Conservation (phyloP, 176 grass and related monocot genomes). For the Dendrocalamus sinicus region DNA sequence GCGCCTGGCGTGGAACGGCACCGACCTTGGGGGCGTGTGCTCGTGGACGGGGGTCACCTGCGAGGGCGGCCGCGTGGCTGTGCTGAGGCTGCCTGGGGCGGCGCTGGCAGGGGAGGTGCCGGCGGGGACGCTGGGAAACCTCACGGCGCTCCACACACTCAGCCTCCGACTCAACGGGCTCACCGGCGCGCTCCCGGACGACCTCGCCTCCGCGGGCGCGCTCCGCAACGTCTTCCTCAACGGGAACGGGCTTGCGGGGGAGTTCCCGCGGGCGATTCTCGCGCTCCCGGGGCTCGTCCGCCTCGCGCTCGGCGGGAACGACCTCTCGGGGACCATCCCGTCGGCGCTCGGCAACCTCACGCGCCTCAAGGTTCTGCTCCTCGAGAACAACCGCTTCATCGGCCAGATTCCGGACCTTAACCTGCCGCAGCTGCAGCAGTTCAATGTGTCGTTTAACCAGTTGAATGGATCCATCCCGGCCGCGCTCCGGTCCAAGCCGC, state of each 20-base stretch:
- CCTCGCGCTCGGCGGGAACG: constrained; percentile 57
- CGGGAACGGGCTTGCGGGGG: constrained; percentile 58
- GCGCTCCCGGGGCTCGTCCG: constrained; percentile 42
- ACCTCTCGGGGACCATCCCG: constrained; percentile 47
- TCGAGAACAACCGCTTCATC: constrained; percentile 57
- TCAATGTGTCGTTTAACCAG: constrained; percentile 75
- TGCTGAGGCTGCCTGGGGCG: constrained; percentile 54
- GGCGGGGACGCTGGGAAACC: constrained; percentile 56
- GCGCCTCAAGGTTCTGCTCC: constrained; percentile 47
- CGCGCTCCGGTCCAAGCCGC: constrained; percentile 45
- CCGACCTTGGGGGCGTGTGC: constrained; percentile 32
- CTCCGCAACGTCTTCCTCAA: constrained; percentile 65
- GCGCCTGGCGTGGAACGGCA: constrained; percentile 53
- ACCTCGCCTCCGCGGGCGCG: constrained; percentile 33
- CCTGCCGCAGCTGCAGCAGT: constrained; percentile 40
- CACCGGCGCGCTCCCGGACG: constrained; percentile 44
- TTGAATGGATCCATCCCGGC: constrained; percentile 66
- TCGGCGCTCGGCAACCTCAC: constrained; percentile 50
- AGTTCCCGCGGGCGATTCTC: constrained; percentile 49
- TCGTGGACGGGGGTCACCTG: constrained; percentile 64
- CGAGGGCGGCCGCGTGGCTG: constrained; percentile 45
- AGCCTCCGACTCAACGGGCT: constrained; percentile 72
- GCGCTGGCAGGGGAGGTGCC: constrained; percentile 49
- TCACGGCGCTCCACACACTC: constrained; percentile 60
- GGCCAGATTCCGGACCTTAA: constrained; percentile 57